Evolutionary conservation across 2,329 filamentous ascomycete genomes (phyloP).

Genomic region (Fusarium circinatum): DNA sequence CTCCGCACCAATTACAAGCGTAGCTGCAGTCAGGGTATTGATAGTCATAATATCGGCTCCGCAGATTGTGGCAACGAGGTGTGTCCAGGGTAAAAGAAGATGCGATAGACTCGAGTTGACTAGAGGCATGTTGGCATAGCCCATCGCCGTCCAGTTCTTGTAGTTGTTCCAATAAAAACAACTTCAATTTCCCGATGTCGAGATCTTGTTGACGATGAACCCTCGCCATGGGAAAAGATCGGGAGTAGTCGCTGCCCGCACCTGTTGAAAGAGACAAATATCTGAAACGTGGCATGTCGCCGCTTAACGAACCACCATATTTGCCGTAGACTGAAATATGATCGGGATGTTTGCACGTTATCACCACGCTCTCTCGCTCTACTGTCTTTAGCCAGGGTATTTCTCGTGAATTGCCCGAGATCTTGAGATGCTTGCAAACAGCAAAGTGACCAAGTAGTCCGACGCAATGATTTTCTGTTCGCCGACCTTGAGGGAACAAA

Average conservation of each 20-base stretch:
- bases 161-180: neutral
- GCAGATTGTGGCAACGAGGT: too few species aligned
- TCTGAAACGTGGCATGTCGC: too few species aligned
- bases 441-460: neutral
- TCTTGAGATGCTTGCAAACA: neutral
- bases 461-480: neutral
- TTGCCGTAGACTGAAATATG: neutral
- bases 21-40: neutral
- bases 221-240: neutral
- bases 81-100: too few species aligned
- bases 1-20: neutral
- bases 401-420: too few species aligned
- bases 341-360: neutral
- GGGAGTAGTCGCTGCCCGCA: fast-evolving
- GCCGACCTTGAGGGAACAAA: neutral
- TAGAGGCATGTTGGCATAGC: constrained; percentile 1
- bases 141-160: neutral
- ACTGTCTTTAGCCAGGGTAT: too few species aligned
- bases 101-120: neutral
- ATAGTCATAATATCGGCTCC: too few species aligned
- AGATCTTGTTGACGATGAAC: neutral
- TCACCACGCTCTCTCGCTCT: too few species aligned
- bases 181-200: neutral
- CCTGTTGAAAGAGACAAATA: fast-evolving
- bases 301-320: too few species aligned